Evolutionary conservation across 768 basidiomycete genomes (phyloP).

Genomic region (Rhizopogon salebrosus): DNA sequence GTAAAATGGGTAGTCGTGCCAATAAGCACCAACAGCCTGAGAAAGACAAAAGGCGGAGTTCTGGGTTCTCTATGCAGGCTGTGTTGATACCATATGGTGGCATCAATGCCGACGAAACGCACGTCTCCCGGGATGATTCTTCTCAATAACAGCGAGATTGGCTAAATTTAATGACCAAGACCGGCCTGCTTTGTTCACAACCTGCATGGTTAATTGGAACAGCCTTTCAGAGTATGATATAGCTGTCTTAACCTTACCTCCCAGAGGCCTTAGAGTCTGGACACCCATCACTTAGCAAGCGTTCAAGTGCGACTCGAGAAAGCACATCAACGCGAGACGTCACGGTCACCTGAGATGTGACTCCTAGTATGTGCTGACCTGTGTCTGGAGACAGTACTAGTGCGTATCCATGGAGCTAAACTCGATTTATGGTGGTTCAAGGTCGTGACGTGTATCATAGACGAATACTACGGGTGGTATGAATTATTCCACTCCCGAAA

Average conservation of each 20-base stretch:
- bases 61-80: constrained; percentile 31
- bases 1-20: constrained; percentile 32
- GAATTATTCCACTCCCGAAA: too few species aligned
- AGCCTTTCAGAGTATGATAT: background rate
- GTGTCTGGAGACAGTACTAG: too few species aligned
- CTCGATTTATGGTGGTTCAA: too few species aligned
- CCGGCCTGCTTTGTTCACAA: constrained; percentile 33
- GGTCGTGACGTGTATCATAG: too few species aligned
- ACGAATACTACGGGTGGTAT: too few species aligned
- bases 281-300: constrained; percentile 19
- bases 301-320: background rate
- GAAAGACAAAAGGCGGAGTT: constrained; percentile 40
- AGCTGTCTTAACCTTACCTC: constrained; percentile 11
- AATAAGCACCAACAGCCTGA: constrained; percentile 33
- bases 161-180: constrained; percentile 33
- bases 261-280: constrained; percentile 19
- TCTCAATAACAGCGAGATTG: constrained; percentile 30
- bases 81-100: constrained; percentile 30
- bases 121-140: constrained; percentile 29
- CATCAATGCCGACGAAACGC: constrained; percentile 41
- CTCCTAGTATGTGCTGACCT: too few species aligned
- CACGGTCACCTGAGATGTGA: background rate
- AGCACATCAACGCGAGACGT: background rate
- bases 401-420: too few species aligned
- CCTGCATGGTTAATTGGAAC: constrained; percentile 14